A percentile compares a stretch with the other conserved stretches of the same genome.
These are phyloP conservation scores for Amanita rubescens DNA, from an alignment of 768 basidiomycete genomes.

Conservation along the genomic window DNA sequence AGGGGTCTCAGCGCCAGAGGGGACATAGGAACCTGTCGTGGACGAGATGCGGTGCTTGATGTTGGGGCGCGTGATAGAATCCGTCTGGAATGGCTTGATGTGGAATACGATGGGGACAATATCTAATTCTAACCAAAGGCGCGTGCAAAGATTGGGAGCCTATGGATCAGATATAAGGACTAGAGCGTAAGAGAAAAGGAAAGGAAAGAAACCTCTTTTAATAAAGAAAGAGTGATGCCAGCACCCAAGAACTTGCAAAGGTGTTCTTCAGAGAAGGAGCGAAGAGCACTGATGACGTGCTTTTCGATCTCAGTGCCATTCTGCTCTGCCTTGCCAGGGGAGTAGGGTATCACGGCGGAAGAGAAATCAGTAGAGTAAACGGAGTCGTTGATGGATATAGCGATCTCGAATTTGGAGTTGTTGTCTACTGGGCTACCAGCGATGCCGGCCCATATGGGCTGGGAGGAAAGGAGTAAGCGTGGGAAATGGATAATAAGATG, in stretches of 20 bases:
- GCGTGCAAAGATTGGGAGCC: conserved; percentile 79
- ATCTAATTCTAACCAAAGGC: conserved; percentile 77
- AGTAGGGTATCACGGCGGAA: conserved; percentile 48
- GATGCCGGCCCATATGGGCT: conserved; percentile 89
- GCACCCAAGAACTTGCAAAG: conserved; percentile 84
- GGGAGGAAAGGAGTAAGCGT: conserved; percentile 12
- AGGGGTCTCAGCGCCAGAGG: conserved; percentile 72
- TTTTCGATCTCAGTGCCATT: conserved; percentile 56
- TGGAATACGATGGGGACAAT: conserved; percentile 83
- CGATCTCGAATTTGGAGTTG: conserved; percentile 58
- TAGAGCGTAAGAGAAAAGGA: conserved; percentile 12
- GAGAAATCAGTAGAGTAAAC: conserved; percentile 79
- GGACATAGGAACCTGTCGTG: conserved; percentile 69
- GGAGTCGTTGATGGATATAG: conserved; percentile 77
- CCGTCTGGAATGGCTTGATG: conserved; percentile 77
- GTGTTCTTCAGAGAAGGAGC: conserved; percentile 69
- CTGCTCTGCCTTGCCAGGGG: conserved; percentile 40
- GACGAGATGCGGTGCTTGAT: conserved; percentile 79
- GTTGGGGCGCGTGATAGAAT: conserved; percentile 71
- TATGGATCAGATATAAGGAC: conserved; percentile 23
- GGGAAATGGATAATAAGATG: conserved; percentile 14
- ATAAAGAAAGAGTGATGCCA: conserved; percentile 64
- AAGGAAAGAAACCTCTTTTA: conserved; percentile 49
- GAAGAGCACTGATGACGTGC: conserved; percentile 56
- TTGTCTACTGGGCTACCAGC: conserved; percentile 56